Conservation (phyloP, 345 rosid genomes). For the Acer negundo region DNA sequence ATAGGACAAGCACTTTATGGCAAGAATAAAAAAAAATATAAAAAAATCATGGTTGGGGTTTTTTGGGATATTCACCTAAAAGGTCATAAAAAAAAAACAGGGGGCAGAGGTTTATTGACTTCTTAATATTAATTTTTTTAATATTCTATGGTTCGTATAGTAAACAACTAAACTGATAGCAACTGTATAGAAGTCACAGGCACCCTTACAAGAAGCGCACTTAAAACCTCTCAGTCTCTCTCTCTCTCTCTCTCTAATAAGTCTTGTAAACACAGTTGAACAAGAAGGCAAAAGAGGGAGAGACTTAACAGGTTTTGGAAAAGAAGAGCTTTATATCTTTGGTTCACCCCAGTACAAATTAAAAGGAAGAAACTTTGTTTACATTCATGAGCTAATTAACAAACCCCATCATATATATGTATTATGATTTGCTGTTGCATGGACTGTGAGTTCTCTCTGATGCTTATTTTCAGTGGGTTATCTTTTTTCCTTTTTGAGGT, state of each 20-base stretch:
- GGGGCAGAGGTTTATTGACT: not conserved
- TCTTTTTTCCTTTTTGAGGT: not conserved
- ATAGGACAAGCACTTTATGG: not conserved
- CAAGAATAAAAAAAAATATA: not conserved
- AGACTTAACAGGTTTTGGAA: not conserved
- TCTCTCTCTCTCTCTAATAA: not conserved
- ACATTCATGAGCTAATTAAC: not conserved
- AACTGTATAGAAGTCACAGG: conserved; percentile 28
- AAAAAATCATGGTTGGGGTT: conserved; percentile 5
- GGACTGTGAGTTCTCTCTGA: conserved; percentile 16
- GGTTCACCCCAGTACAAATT: not conserved
- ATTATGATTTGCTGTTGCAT: conserved; percentile 25
- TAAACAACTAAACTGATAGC: conserved; percentile 18
- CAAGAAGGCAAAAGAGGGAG: not conserved
- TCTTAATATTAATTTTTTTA: not conserved
- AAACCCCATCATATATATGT: not conserved
- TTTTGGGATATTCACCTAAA: conserved; percentile 16
- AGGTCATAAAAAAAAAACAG: not conserved
- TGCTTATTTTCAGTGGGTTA: conserved; percentile 17
- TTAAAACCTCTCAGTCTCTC: conserved; percentile 9
- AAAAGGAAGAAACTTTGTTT: not conserved
- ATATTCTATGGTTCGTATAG: conserved; percentile 16
- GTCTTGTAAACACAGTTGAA: conserved; percentile 7
- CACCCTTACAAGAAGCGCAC: conserved; percentile 18
- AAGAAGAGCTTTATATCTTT: not conserved